Conservation (phyloP, 805 yeast genomes). For the Kregervanrija delftensis region DNA sequence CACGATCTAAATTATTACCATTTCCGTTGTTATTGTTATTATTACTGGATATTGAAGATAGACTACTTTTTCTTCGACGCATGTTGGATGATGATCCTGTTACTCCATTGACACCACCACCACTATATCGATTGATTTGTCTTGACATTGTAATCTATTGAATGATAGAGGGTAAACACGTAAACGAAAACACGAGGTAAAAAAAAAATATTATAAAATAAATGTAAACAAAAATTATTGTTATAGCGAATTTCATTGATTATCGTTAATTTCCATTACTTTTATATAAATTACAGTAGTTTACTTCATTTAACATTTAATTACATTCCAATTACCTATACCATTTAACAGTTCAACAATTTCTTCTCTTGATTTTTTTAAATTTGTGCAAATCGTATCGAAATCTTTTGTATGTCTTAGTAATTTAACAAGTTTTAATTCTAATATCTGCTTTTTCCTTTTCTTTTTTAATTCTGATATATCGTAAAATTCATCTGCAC, state of each 20-base stretch:
- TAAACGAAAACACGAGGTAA: too few species aligned
- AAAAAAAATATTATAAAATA: too few species aligned
- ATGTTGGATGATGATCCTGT: too few species aligned
- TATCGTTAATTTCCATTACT: too few species aligned
- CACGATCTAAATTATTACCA: background rate
- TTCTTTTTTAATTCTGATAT: slow-evolving; percentile 13
- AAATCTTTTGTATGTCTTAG: slow-evolving; percentile 47
- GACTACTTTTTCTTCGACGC: too few species aligned
- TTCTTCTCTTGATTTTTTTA: slow-evolving; percentile 49
- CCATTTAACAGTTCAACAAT: slow-evolving; percentile 42
- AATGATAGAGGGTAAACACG: too few species aligned
- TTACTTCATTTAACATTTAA: slow-evolving; percentile 23
- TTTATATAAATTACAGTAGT: too few species aligned
- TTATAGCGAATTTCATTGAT: too few species aligned
- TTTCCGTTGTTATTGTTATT: background rate
- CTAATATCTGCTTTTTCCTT: slow-evolving; percentile 22
- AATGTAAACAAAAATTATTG: too few species aligned
- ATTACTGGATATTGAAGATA: background rate
- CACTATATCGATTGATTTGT: too few species aligned
- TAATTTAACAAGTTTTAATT: slow-evolving; percentile 34
- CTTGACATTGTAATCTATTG: too few species aligned
- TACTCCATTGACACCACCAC: too few species aligned
- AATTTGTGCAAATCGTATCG: slow-evolving; percentile 66
- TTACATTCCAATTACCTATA: slow-evolving; percentile 41
- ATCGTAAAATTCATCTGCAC: background rate